Conservation (phyloP, 495 filamentous ascomycete genomes). For the Tuber calosporum region DNA sequence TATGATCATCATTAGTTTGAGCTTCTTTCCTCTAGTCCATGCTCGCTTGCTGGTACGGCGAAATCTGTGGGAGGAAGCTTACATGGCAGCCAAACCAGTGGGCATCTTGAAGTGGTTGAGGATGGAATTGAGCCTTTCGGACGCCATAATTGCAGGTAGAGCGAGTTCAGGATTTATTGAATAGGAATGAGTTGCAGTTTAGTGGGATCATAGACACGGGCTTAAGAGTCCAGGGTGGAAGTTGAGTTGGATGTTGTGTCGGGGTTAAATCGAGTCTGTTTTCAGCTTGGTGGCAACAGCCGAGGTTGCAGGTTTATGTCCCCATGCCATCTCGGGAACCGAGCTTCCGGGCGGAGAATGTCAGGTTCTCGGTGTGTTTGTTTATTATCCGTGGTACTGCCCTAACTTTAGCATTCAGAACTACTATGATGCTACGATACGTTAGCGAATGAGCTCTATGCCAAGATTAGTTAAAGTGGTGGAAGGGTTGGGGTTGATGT, state of each 20-base stretch:
- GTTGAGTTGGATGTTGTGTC: slow-evolving; percentile 18
- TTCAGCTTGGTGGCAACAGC: slow-evolving; percentile 15
- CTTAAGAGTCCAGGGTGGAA: slow-evolving; percentile 6
- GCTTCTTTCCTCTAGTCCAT: neutral
- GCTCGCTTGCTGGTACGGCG: neutral
- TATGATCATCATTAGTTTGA: slow-evolving; percentile 11
- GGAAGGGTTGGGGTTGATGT: neutral
- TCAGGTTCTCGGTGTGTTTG: neutral
- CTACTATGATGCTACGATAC: neutral
- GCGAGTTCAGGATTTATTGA: neutral
- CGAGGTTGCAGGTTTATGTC: slow-evolving; percentile 12
- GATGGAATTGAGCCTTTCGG: slow-evolving; percentile 76
- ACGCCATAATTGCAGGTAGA: slow-evolving; percentile 58
- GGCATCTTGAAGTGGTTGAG: slow-evolving; percentile 76
- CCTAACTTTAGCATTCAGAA: neutral
- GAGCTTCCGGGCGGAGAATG: neutral
- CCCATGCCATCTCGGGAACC: neutral
- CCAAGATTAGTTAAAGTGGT: neutral
- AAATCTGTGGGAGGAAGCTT: slow-evolving; percentile 41
- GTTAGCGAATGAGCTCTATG: too few relatives aligned
- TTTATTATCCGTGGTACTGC: neutral
- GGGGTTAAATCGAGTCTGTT: slow-evolving; percentile 14
- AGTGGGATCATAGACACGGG: neutral
- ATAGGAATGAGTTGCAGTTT: neutral
- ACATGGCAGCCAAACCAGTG: slow-evolving; percentile 68